phyloP scores from a whole-genome alignment of 441 rosid species.

The Gossypium trilobum region DNA sequence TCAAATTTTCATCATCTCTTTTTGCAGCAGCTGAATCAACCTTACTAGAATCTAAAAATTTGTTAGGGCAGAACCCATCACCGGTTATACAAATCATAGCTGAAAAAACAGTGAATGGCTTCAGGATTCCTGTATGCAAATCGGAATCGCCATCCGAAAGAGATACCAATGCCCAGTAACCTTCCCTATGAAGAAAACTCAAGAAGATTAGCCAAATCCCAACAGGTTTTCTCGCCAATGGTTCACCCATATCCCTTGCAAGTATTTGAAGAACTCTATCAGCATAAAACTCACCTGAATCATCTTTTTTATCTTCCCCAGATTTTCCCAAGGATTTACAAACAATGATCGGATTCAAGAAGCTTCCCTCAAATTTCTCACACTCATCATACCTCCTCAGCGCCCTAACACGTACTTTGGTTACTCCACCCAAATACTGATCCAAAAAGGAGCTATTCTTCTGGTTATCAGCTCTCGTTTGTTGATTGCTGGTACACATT shows the following conservation, averaged over 20 bases:
- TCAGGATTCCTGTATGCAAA: constrained; percentile 47
- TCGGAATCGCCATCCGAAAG: constrained; percentile 38
- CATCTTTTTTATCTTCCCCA: constrained; percentile 26
- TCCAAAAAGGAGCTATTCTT: constrained; percentile 24
- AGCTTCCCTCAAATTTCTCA: constrained; percentile 28
- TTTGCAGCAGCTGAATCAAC: constrained; percentile 17
- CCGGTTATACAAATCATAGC: constrained; percentile 41
- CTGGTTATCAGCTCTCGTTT: constrained; percentile 15
- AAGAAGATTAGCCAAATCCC: constrained; percentile 67
- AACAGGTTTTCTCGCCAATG: constrained; percentile 26
- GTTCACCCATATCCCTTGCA: constrained; percentile 41
- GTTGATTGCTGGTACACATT: constrained; percentile 16
- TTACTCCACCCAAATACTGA: constrained; percentile 28
- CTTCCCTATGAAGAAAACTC: constrained; percentile 62
- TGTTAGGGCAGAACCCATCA: constrained; percentile 21
- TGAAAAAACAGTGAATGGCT: constrained; percentile 64
- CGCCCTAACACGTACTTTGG: constrained; percentile 41
- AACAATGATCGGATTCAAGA: constrained; percentile 39
- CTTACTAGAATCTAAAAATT: constrained; percentile 23
- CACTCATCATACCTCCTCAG: constrained; percentile 34
- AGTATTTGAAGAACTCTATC: constrained; percentile 49
- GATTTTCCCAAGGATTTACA: constrained; percentile 26
- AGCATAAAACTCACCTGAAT: constrained; percentile 40
- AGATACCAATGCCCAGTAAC: constrained; percentile 52
- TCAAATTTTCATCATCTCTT: constrained; percentile 9